Conservation (phyloP, 176 grass and related monocot species). For the Eragrostis nindensis region DNA sequence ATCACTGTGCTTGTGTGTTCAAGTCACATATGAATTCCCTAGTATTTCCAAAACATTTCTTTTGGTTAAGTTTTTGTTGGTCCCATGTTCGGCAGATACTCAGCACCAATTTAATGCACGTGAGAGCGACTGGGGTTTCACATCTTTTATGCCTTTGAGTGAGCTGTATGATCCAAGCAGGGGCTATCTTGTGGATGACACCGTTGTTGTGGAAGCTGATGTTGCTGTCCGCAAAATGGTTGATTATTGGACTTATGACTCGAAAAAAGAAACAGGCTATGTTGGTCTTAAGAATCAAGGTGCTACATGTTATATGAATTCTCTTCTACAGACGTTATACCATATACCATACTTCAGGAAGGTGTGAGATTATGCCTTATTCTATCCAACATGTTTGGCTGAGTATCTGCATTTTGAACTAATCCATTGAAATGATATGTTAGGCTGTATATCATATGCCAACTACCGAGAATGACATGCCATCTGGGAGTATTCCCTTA, state of each 20-base stretch:
- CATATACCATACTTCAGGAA: slow-evolving; percentile 99
- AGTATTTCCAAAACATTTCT: slow-evolving; percentile 25
- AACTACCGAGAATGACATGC: slow-evolving; percentile 99
- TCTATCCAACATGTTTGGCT: not conserved
- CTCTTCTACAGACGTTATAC: slow-evolving; percentile 96
- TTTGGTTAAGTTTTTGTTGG: slow-evolving; percentile 31
- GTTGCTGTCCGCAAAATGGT: slow-evolving; percentile 85
- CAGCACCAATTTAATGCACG: slow-evolving; percentile 99
- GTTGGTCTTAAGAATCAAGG: slow-evolving; percentile 99
- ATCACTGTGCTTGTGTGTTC: not conserved
- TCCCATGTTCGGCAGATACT: slow-evolving; percentile 70
- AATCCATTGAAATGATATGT: slow-evolving; percentile 35
- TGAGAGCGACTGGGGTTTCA: slow-evolving; percentile 98
- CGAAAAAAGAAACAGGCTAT: slow-evolving; percentile 98
- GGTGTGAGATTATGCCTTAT: slow-evolving; percentile 55
- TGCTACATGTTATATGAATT: slow-evolving; percentile 99
- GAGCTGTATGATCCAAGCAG: slow-evolving; percentile 90
- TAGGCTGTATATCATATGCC: slow-evolving; percentile 99
- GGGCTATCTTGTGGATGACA: slow-evolving; percentile 92
- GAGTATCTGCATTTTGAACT: slow-evolving; percentile 27
- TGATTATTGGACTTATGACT: slow-evolving; percentile 98
- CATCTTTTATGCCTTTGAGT: slow-evolving; percentile 98
- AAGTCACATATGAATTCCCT: slow-evolving; percentile 6
- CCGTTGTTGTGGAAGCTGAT: slow-evolving; percentile 83
- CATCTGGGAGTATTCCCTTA: slow-evolving; percentile 95